phyloP scores from a whole-genome alignment of 352 stramenopile genomes.

The Vaucheria bursata region DNA sequence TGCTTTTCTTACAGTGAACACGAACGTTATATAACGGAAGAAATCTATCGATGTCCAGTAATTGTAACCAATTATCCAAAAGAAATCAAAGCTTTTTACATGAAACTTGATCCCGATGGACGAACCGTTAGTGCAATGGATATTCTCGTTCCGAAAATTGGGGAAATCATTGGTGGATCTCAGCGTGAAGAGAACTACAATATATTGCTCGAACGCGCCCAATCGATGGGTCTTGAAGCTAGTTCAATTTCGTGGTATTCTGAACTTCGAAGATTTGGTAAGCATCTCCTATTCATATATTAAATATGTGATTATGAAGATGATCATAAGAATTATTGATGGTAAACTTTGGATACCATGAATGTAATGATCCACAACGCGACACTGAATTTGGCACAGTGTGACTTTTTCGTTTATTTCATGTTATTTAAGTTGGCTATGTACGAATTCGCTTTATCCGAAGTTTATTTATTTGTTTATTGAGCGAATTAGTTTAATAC shows the following conservation, averaged over 20 bases:
- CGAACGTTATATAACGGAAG: slow-evolving; percentile 84
- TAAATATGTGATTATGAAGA: background rate
- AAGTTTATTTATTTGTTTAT: too few relatives aligned
- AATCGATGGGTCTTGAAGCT: slow-evolving; percentile 55
- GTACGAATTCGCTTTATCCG: too few relatives aligned
- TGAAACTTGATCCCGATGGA: slow-evolving; percentile 79
- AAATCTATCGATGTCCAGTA: slow-evolving; percentile 61
- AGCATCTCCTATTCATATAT: too few relatives aligned
- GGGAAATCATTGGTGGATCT: slow-evolving; percentile 64
- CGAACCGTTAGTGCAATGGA: slow-evolving; percentile 85
- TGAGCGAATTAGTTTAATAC: too few relatives aligned
- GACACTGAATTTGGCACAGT: too few relatives aligned
- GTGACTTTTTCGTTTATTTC: too few relatives aligned
- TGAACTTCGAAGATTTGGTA: slow-evolving; percentile 76
- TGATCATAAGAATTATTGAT: background rate
- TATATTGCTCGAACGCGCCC: slow-evolving; percentile 65
- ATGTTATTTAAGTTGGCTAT: too few relatives aligned
- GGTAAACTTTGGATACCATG: background rate
- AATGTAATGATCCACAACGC: too few relatives aligned
- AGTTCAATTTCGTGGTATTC: slow-evolving; percentile 81
- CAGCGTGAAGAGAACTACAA: slow-evolving; percentile 81
- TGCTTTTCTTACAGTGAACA: slow-evolving; percentile 68
- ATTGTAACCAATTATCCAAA: slow-evolving; percentile 87
- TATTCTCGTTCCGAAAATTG: slow-evolving; percentile 83
- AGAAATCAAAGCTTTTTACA: slow-evolving; percentile 94